Conservation (phyloP, 345 rosid species). For the Salix exigua region DNA sequence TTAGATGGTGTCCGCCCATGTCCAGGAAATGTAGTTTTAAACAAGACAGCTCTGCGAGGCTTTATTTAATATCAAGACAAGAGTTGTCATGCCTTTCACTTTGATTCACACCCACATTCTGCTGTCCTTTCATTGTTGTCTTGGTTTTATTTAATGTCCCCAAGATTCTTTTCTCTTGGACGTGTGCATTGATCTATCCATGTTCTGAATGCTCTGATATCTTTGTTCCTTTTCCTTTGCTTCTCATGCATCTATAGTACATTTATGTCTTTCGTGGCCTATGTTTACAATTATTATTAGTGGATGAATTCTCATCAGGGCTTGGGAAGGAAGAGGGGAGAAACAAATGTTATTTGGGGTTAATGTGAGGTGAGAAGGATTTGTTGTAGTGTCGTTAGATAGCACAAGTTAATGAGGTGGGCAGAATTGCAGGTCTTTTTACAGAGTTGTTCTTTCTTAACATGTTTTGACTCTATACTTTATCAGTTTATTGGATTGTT, state of each 20-base stretch:
- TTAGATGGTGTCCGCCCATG: neutral
- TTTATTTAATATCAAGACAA: neutral
- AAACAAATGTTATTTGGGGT: neutral
- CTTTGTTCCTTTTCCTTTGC: neutral
- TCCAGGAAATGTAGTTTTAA: neutral
- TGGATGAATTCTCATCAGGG: neutral
- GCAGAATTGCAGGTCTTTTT: neutral
- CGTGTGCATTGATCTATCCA: neutral
- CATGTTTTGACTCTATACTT: neutral
- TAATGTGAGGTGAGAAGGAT: neutral
- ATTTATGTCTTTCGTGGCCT: neutral
- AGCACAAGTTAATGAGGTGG: no score
- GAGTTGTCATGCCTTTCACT: neutral
- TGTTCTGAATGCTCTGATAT: neutral
- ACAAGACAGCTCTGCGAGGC: neutral
- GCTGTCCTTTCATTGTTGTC: neutral
- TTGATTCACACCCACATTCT: neutral
- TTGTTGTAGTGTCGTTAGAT: no score
- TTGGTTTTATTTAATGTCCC: neutral
- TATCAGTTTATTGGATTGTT: neutral
- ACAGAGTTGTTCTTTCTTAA: neutral
- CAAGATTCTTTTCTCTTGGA: neutral
- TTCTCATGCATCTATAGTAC: neutral
- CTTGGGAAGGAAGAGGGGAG: neutral
- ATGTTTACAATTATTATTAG: neutral